These are phyloP conservation scores for Ambrosia artemisiifolia DNA, from an alignment of 129 eudicot species.

Conservation along the genomic window DNA sequence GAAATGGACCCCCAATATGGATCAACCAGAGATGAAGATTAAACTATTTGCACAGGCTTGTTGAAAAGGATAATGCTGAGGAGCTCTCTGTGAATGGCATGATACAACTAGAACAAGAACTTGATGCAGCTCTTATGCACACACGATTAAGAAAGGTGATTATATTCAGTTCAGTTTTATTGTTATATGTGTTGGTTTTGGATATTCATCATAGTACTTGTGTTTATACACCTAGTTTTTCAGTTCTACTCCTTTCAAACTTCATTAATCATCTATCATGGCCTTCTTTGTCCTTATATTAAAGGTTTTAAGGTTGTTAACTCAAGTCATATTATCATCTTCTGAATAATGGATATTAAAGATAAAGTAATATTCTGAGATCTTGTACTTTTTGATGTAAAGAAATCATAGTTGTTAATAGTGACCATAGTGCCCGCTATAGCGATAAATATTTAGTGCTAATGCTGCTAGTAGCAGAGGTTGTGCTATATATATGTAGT, in stretches of 20 bases:
- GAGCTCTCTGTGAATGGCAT: constrained; percentile 36
- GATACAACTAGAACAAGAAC: constrained; percentile 48
- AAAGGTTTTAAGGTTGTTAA: too few species aligned
- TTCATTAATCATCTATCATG: too few species aligned
- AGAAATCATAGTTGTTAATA: neutral
- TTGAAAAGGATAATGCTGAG: constrained; percentile 20
- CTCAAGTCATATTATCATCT: too few species aligned
- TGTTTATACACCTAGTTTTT: too few species aligned
- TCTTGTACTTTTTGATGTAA: neutral
- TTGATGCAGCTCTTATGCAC: constrained; percentile 41
- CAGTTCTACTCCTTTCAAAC: too few species aligned
- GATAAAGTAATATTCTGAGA: neutral
- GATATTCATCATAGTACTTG: neutral
- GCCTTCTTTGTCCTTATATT: too few species aligned
- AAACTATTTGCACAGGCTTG: constrained; percentile 35
- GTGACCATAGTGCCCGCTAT: too few species aligned
- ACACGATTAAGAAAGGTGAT: constrained; percentile 50
- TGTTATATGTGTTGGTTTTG: neutral
- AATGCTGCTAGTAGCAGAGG: neutral
- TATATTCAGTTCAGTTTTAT: neutral
- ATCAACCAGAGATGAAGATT: neutral
- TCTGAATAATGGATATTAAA: too few species aligned
- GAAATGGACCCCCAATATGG: neutral
- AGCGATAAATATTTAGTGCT: neutral
- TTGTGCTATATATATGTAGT: neutral